Evolutionary conservation across 1,139 yeast genomes (phyloP), one percentile per base, ranked within the genome.

Genomic region (Taphrina wiesneri): DNA sequence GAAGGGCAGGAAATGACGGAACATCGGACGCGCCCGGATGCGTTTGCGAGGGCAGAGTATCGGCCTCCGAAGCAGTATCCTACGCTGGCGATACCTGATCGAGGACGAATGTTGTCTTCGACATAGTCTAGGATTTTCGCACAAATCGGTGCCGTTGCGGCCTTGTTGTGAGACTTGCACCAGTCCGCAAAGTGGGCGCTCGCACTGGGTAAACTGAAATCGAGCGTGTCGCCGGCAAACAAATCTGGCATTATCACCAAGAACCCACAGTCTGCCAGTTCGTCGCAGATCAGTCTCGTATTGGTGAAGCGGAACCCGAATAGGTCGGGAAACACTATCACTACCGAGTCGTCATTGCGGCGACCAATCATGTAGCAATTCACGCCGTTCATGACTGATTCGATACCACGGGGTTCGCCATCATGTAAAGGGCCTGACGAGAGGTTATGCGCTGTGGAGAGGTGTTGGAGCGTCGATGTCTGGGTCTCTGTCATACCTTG

Each of bases 1-100:
- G 57, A 49, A 5, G 64, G 64, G 26, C 64, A 60, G 25, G 64
- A 60, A 19, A 60, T 53, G 64, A 60, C 64, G 54, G 57, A 51
- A 17, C 64, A 60, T 17, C 64, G 64, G 43, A 60, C 64, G 15
- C 64, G 64, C 19, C 64, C 64, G 23, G 64, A 54, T 11, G 57
- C 52, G 43, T 60, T 60, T n/a, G 64, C 64, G 36, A 60, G 45
- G 63, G 15, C 73, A 75, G 32, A 69, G 64, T 68, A 69, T 61
- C 69, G 69, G 7, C 67, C 71, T 15, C 71, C 71, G 45, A 66
- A 69, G 63, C 71, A 69, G 70, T 68, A 69, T 1, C 71, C 71
- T 26, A 69, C 69, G 6, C 68, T 39, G 39, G 67, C 68, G 43
- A 66, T 51, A 36, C 69, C 66, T 15, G 51, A 54, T 21, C 69